Evolutionary conservation across 805 yeast species (phyloP).

Genomic region (Zygotorulaspora florentina): DNA sequence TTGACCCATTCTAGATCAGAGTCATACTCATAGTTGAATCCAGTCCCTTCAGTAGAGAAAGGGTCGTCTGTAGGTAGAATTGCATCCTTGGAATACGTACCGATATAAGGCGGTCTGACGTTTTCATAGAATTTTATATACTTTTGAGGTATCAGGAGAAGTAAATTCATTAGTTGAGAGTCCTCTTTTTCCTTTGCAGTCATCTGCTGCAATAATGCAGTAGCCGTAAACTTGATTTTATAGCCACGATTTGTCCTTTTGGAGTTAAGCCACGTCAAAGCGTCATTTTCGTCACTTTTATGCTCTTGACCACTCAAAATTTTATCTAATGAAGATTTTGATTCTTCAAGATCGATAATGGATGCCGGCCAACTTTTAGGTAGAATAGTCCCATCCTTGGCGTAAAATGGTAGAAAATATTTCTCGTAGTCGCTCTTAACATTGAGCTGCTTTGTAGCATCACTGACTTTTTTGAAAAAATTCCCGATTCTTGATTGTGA

Average conservation of each 20-base stretch:
- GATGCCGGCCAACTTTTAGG: constrained; percentile 12
- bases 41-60: constrained; percentile 33
- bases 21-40: constrained; percentile 45
- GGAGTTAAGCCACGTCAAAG: constrained; percentile 23
- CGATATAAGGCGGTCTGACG: constrained; percentile 48
- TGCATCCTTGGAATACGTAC: constrained; percentile 43
- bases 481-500: constrained; percentile 39
- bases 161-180: constrained; percentile 30
- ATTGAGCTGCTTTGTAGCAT: constrained; percentile 21
- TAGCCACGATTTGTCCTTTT: constrained; percentile 15
- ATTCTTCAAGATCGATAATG: constrained; percentile 4
- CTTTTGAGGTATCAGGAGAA: constrained; percentile 33
- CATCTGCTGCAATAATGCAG: constrained; percentile 35
- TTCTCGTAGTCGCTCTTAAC: constrained; percentile 32
- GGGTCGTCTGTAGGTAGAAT: constrained; percentile 28
- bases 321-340: constrained; percentile 25
- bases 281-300: constrained; percentile 4
- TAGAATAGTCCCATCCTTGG: constrained; percentile 34
- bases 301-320: constrained; percentile 13
- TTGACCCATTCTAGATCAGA: constrained; percentile 55
- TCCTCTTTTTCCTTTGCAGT: constrained; percentile 39
- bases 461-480: constrained; percentile 33
- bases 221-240: constrained; percentile 34
- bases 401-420: constrained; percentile 37
- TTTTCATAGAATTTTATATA: constrained; percentile 49